phyloP scores from a whole-genome alignment of 2,329 filamentous ascomycete species.

The Magnaporthiopsis poae region DNA sequence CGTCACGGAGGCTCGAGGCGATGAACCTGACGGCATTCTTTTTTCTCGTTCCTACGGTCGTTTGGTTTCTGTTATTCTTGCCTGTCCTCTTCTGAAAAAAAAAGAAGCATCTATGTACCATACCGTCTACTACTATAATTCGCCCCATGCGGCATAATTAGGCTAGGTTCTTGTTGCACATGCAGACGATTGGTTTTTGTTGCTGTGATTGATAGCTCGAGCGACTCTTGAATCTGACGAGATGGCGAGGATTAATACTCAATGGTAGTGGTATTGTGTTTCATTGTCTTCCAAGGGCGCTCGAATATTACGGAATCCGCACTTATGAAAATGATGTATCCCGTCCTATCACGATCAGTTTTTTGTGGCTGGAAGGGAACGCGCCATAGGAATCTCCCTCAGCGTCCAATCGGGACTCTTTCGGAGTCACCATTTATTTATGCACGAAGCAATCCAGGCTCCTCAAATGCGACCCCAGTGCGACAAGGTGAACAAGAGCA shows the following conservation, averaged over 20 bases:
- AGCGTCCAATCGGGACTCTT: not conserved
- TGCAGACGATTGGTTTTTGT: not conserved
- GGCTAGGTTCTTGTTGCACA: not conserved
- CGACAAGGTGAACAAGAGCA: not conserved
- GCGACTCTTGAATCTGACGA: not conserved
- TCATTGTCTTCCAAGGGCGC: too few relatives aligned
- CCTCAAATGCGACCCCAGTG: not conserved
- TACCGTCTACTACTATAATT: constrained; percentile 1
- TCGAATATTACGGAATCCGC: too few relatives aligned
- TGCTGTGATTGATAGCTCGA: not conserved
- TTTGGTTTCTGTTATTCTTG: not conserved
- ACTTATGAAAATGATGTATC: too few relatives aligned
- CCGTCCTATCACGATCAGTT: too few relatives aligned
- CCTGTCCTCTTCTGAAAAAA: not conserved
- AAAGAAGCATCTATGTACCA: constrained; percentile 7
- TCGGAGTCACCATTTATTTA: not conserved
- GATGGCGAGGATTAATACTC: not conserved
- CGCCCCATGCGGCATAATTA: not conserved
- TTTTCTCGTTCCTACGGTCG: constrained; percentile 8
- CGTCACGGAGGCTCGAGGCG: constrained; percentile 1
- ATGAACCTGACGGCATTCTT: not conserved
- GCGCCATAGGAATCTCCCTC: too few relatives aligned
- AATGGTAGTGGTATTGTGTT: not conserved
- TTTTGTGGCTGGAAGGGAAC: too few relatives aligned
- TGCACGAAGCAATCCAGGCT: not conserved